Percentiles rank a stretch among this genome's conserved stretches.
Conservation (phyloP, 2,329 filamentous ascomycete species). For the Colletotrichum echinochloae region DNA sequence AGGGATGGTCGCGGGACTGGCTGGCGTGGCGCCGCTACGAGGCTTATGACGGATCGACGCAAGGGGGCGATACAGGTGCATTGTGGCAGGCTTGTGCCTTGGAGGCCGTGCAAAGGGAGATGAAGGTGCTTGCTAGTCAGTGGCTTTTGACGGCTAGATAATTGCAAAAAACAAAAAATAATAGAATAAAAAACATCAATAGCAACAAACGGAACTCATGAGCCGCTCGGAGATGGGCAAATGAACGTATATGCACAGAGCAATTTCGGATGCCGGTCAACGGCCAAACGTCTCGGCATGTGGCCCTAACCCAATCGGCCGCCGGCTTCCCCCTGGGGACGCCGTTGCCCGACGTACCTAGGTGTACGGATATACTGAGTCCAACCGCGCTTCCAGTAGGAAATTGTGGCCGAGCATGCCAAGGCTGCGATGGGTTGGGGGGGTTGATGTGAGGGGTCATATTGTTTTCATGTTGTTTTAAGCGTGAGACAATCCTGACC, state of each 20-base stretch:
- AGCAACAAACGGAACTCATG: background rate
- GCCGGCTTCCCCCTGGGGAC: background rate
- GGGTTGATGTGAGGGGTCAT: background rate
- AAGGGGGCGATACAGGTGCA: constrained; percentile 12
- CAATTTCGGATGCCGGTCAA: constrained; percentile 18
- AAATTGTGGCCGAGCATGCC: constrained; percentile 25
- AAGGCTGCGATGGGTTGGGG: constrained; percentile 3
- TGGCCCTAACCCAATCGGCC: background rate
- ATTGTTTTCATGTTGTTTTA: background rate
- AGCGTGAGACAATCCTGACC: constrained; percentile 19
- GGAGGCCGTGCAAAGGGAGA: constrained; percentile 1
- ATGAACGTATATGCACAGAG: background rate
- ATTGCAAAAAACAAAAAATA: background rate
- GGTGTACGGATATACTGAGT: too few relatives aligned
- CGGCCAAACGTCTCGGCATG: constrained; percentile 22
- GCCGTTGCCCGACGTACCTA: background rate
- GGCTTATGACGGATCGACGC: constrained; percentile 25
- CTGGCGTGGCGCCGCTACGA: constrained; percentile 18
- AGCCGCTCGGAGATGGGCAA: background rate
- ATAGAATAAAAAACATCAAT: constrained; percentile 7
- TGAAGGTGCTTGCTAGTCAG: constrained; percentile 3
- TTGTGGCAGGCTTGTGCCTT: constrained; percentile 8
- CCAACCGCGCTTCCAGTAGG: too few relatives aligned
- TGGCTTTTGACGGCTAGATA: background rate
- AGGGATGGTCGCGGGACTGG: constrained; percentile 13